A percentile compares a stretch with the other conserved stretches of the same genome.
phyloP scores from a whole-genome alignment of 345 rosid species.

The Geranium rotundifolium region DNA sequence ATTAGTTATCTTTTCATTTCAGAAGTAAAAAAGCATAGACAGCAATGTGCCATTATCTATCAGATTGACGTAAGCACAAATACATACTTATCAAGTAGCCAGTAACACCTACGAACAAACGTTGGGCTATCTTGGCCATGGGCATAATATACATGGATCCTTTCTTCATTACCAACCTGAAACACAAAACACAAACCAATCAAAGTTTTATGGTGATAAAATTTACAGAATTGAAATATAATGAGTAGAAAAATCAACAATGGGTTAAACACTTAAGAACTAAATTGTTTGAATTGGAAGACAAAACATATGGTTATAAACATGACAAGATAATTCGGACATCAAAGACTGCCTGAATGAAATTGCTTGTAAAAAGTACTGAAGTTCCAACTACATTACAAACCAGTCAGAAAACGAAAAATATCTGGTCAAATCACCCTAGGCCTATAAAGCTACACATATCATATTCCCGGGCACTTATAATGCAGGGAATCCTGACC shows the following conservation, averaged over 20 bases:
- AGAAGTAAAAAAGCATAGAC: slow-evolving; percentile 3
- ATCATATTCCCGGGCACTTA: too few species aligned
- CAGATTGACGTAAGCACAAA: neutral
- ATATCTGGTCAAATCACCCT: too few species aligned
- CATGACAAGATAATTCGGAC: neutral
- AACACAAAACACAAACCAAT: slow-evolving; percentile 2
- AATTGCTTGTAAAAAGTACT: too few species aligned
- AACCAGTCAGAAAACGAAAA: too few species aligned
- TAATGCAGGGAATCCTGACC: too few species aligned
- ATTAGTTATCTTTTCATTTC: neutral
- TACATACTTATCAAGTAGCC: slow-evolving; percentile 92
- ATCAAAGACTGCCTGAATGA: too few species aligned
- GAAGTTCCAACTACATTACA: too few species aligned
- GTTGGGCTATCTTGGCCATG: slow-evolving; percentile 87
- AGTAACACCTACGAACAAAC: slow-evolving; percentile 96
- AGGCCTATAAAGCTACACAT: too few species aligned
- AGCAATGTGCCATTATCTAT: neutral
- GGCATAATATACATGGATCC: slow-evolving; percentile 98
- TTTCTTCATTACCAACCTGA: slow-evolving; percentile 88
- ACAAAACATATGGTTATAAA: too few species aligned
- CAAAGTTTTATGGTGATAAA: slow-evolving; percentile 1
- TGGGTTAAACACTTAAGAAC: neutral
- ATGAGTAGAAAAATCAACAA: neutral
- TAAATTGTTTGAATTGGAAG: neutral
- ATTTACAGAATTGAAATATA: slow-evolving; percentile 1